A percentile compares a stretch with the other conserved stretches of the same genome.
Conservation (phyloP, 352 stramenopile genomes). For the Salisapilia sapeloensis region DNA sequence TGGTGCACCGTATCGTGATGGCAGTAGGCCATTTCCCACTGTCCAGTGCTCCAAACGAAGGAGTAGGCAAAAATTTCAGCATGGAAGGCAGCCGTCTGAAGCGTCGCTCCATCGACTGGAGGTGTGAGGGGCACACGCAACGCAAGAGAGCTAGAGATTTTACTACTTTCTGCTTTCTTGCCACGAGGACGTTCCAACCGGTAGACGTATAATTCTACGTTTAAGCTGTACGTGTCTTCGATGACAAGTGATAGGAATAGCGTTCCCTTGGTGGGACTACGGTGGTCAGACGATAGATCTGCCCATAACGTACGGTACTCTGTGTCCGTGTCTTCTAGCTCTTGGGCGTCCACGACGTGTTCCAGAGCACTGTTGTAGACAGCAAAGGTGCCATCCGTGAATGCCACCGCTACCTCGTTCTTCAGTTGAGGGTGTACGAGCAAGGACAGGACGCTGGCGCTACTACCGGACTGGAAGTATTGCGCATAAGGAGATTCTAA, state of each 20-base stretch:
- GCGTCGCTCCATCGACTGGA: constrained; percentile 4
- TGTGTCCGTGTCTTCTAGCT: constrained; percentile 7
- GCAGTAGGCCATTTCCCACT: constrained; percentile 31
- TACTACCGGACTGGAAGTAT: constrained; percentile 8
- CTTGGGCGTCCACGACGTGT: constrained; percentile 6
- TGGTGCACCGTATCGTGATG: constrained; percentile 26
- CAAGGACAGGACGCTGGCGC: constrained; percentile 16
- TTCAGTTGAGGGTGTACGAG: constrained; percentile 43
- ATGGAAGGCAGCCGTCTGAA: constrained; percentile 40
- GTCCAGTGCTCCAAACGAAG: constrained; percentile 30
- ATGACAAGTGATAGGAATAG: constrained; percentile 46
- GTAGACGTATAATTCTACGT: no score
- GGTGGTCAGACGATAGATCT: constrained; percentile 27
- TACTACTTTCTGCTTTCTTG: no score
- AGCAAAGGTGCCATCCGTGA: constrained; percentile 36
- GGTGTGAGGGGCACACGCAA: constrained; percentile 7
- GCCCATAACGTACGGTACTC: constrained; percentile 25
- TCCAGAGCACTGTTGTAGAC: constrained; percentile 32
- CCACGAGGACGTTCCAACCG: no score
- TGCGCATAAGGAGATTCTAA: no score
- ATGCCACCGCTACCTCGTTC: constrained; percentile 47
- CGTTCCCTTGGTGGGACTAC: constrained; percentile 32
- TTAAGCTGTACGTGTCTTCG: constrained; percentile 21
- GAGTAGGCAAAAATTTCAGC: constrained; percentile 56
- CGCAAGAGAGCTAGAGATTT: no score